phyloP scores from a whole-genome alignment of 345 rosid genomes.

The Hirschfeldia incana region DNA sequence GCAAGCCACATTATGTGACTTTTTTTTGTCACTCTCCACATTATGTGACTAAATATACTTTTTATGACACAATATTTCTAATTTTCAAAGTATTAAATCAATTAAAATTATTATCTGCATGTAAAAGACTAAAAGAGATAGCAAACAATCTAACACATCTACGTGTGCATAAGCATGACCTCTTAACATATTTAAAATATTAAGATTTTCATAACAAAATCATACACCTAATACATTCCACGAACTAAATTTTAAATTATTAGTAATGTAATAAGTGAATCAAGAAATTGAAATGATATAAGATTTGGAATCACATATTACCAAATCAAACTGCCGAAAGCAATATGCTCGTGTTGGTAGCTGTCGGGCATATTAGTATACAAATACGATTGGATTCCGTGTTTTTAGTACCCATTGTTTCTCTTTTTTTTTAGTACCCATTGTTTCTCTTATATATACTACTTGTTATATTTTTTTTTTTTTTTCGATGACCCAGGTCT shows the following conservation, averaged over 20 bases:
- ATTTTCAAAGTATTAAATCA: neutral
- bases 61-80: too few relatives aligned
- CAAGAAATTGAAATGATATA: neutral
- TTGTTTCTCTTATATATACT: neutral
- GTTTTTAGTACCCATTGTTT: neutral
- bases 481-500: too few relatives aligned
- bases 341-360: slow-evolving; percentile 33
- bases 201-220: neutral
- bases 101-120: neutral
- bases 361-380: slow-evolving; percentile 12
- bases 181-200: neutral
- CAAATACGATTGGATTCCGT: neutral
- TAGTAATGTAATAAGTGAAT: neutral
- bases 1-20: neutral
- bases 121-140: neutral
- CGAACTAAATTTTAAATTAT: neutral
- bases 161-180: neutral
- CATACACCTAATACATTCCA: slow-evolving; percentile 26
- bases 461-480: too few relatives aligned
- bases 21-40: neutral
- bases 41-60: neutral
- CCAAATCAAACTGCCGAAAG: slow-evolving; percentile 36
- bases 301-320: slow-evolving; percentile 10
- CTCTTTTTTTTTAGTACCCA: slow-evolving; percentile 1
- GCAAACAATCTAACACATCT: neutral